Evolutionary conservation across 169 alveolate species (phyloP).

Genomic region (Plasmodium gallinaceum): DNA sequence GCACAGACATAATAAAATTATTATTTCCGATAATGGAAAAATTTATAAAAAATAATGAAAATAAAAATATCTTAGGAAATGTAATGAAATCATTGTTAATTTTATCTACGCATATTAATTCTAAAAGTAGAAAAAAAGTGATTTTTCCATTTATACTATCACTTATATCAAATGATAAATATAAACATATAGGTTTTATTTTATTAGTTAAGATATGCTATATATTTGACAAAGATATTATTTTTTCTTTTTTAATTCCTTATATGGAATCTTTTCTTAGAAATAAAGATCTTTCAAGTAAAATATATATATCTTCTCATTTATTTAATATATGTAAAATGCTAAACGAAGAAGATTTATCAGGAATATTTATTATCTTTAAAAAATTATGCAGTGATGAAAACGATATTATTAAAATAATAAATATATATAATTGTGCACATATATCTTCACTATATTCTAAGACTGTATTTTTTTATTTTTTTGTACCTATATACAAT

Average conservation of each 20-base stretch:
- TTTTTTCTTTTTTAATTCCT: conserved; percentile 27
- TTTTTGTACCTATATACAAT: conserved; percentile 58
- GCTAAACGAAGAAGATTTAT: conserved; percentile 27
- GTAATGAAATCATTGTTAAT: conserved; percentile 56
- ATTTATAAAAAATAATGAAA: conserved; percentile 30
- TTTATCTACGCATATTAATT: conserved; percentile 59
- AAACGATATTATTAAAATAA: conserved; percentile 56
- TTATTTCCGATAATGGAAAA: conserved; percentile 53
- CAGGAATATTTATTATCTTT: conserved; percentile 6
- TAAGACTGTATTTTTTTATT: conserved; percentile 19
- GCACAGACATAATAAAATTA: conserved; percentile 22
- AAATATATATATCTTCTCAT: conserved; percentile 42
- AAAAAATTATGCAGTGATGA: conserved; percentile 42
- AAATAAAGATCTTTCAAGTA: conserved; percentile 11
- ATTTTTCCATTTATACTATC: conserved; percentile 60
- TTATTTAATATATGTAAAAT: conserved; percentile 54
- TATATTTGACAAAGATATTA: conserved; percentile 47
- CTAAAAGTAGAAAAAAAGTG: conserved; percentile 21
- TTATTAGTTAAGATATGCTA: conserved; percentile 38
- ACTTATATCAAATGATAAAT: conserved; percentile 13
- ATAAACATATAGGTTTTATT: conserved; percentile 39
- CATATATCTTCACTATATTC: conserved; percentile 54
- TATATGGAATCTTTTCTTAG: conserved; percentile 19
- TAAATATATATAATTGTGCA: conserved; percentile 59
- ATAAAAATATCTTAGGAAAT: conserved; percentile 13